phyloP scores from a whole-genome alignment of 768 basidiomycete genomes.

The Neoboletus brunneissimus region DNA sequence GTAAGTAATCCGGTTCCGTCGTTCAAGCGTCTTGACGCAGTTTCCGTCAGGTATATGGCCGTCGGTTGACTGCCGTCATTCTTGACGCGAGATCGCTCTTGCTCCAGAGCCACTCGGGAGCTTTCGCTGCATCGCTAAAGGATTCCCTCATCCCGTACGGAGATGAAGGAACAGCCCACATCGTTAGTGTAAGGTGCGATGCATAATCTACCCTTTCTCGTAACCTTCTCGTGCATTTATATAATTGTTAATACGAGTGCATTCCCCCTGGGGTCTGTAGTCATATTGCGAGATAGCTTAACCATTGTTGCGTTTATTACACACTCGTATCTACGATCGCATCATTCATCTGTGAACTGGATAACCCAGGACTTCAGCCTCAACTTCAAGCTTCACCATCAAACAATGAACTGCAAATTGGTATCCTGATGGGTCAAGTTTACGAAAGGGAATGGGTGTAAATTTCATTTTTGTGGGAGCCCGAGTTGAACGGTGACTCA shows the following conservation, averaged over 20 bases:
- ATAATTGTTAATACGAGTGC: background rate
- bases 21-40: background rate
- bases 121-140: slow-evolving; percentile 18
- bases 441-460: background rate
- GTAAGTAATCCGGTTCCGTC: slow-evolving; percentile 41
- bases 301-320: background rate
- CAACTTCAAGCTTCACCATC: slow-evolving; percentile 1
- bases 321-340: background rate
- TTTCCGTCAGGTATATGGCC: slow-evolving; percentile 50
- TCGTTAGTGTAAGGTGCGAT: slow-evolving; percentile 52
- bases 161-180: slow-evolving; percentile 46
- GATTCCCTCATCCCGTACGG: slow-evolving; percentile 50
- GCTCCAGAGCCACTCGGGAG: slow-evolving; percentile 5
- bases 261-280: background rate
- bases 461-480: background rate
- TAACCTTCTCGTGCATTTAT: background rate
- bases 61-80: slow-evolving; percentile 65
- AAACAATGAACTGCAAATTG: slow-evolving; percentile 30
- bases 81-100: slow-evolving; percentile 37
- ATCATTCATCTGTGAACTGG: background rate
- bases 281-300: background rate
- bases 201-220: background rate
- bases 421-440: slow-evolving; percentile 23
- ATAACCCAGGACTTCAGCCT: background rate
- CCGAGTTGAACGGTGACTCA: slow-evolving; percentile 21